These are phyloP conservation scores for Bipolaris oryzae DNA, from an alignment of 2,329 filamentous ascomycete genomes.

Conservation along the genomic window DNA sequence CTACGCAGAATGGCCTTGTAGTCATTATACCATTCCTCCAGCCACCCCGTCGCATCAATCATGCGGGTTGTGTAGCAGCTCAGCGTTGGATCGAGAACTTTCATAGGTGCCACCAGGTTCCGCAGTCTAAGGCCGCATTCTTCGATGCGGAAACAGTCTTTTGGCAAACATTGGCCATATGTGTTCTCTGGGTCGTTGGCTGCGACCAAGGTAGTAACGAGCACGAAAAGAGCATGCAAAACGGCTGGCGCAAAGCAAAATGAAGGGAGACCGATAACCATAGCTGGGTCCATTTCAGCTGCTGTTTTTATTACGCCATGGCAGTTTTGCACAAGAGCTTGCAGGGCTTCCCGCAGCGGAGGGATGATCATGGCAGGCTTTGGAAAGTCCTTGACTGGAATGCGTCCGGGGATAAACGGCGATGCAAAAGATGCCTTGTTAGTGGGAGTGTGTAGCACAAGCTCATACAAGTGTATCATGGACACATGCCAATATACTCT, in stretches of 20 bases:
- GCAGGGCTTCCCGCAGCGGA: slow-evolving; percentile 24
- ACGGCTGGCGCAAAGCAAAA: slow-evolving; percentile 35
- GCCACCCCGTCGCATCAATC: slow-evolving; percentile 35
- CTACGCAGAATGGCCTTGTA: slow-evolving; percentile 30
- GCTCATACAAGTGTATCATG: slow-evolving; percentile 32
- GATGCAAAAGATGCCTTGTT: slow-evolving; percentile 36
- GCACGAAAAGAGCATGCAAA: slow-evolving; percentile 32
- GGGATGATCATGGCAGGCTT: slow-evolving; percentile 25
- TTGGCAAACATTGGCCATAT: slow-evolving; percentile 28
- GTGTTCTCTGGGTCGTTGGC: slow-evolving; percentile 33
- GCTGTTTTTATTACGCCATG: slow-evolving; percentile 30
- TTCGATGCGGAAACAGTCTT: slow-evolving; percentile 28
- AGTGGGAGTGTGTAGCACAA: slow-evolving; percentile 33
- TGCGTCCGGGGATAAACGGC: slow-evolving; percentile 34
- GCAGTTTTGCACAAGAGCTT: slow-evolving; percentile 28
- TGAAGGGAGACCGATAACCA: slow-evolving; percentile 29
- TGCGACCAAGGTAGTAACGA: slow-evolving; percentile 31
- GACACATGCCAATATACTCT: slow-evolving; percentile 34
- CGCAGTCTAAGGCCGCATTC: slow-evolving; percentile 28
- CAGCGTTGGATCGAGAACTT: slow-evolving; percentile 29
- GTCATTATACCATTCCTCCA: slow-evolving; percentile 35
- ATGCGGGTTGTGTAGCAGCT: slow-evolving; percentile 36
- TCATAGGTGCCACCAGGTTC: slow-evolving; percentile 21
- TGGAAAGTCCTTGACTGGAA: slow-evolving; percentile 35
- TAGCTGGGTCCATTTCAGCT: slow-evolving; percentile 29